A percentile compares a stretch with the other conserved stretches of the same genome.
These are phyloP conservation scores for Mycena latifolia DNA, from an alignment of 768 basidiomycete species.

Conservation along the genomic window DNA sequence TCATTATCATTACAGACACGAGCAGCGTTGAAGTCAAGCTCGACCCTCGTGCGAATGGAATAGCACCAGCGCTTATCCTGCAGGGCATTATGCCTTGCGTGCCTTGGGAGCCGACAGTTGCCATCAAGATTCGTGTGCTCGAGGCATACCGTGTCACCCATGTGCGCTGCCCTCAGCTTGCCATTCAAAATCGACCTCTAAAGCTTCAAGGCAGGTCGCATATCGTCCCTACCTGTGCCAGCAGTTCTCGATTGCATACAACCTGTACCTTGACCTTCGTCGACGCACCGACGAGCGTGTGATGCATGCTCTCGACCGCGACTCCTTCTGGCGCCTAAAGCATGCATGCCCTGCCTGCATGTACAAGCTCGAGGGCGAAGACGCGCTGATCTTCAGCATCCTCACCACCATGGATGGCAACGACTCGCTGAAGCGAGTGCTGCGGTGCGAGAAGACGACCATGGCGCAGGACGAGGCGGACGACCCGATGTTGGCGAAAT, in stretches of 20 bases:
- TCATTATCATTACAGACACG: neutral
- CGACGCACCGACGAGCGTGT: conserved; percentile 22
- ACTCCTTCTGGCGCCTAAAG: conserved; percentile 34
- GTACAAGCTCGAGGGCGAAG: conserved; percentile 40
- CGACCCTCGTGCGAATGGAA: neutral
- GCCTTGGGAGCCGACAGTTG: conserved; percentile 17
- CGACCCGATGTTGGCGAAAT: conserved; percentile 15
- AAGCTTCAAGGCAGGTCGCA: neutral
- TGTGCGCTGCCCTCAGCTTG: neutral
- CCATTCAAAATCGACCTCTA: neutral
- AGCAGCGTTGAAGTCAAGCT: neutral
- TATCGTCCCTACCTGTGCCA: conserved; percentile 1
- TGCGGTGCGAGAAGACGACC: neutral
- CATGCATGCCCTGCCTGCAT: conserved; percentile 43
- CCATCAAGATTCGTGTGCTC: conserved; percentile 23
- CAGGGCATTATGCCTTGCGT: conserved; percentile 21
- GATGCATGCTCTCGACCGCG: conserved; percentile 19
- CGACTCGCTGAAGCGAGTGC: conserved; percentile 38
- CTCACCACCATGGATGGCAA: conserved; percentile 43
- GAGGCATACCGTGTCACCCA: conserved; percentile 25
- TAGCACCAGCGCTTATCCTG: neutral
- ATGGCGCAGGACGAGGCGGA: neutral
- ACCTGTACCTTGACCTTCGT: conserved; percentile 35
- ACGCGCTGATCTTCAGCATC: conserved; percentile 28
- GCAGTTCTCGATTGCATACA: conserved; percentile 36